These are phyloP conservation scores for Curvularia sp. DNA, from an alignment of 2,329 filamentous ascomycete species.

Conservation along the genomic window DNA sequence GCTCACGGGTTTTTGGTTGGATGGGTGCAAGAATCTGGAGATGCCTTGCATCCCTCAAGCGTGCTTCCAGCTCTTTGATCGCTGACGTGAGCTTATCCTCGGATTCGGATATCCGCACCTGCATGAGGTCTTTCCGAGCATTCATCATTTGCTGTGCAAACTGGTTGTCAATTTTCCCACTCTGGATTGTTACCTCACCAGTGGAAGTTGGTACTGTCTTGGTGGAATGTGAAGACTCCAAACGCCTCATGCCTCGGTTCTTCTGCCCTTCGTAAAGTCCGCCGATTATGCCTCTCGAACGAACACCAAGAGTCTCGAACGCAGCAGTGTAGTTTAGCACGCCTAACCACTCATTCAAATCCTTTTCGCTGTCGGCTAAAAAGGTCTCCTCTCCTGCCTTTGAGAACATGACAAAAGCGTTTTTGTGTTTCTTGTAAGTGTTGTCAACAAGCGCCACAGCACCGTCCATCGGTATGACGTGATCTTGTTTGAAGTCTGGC, in stretches of 20 bases:
- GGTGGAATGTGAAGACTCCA: conserved; percentile 64
- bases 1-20: conserved; percentile 85
- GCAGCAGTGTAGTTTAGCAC: conserved; percentile 96
- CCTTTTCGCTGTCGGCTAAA: conserved; percentile 84
- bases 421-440: conserved; percentile 92
- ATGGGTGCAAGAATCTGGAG: conserved; percentile 88
- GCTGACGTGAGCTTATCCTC: conserved; percentile 76
- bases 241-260: conserved; percentile 72
- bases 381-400: conserved; percentile 86
- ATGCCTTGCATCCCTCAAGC: conserved; percentile 88
- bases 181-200: conserved; percentile 75
- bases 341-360: conserved; percentile 96
- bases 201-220: conserved; percentile 72
- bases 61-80: conserved; percentile 79
- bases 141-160: conserved; percentile 86
- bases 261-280: conserved; percentile 84
- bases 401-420: conserved; percentile 89
- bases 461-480: conserved; percentile 89
- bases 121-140: conserved; percentile 82
- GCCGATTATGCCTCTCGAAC: conserved; percentile 86
- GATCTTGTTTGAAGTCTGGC: conserved; percentile 91
- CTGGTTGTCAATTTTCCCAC: conserved; percentile 77
- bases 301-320: conserved; percentile 88
- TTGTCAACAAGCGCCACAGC: conserved; percentile 87
- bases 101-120: conserved; percentile 80